Conservation (phyloP, 2,329 filamentous ascomycete species). For the Juglanconis sp. region DNA sequence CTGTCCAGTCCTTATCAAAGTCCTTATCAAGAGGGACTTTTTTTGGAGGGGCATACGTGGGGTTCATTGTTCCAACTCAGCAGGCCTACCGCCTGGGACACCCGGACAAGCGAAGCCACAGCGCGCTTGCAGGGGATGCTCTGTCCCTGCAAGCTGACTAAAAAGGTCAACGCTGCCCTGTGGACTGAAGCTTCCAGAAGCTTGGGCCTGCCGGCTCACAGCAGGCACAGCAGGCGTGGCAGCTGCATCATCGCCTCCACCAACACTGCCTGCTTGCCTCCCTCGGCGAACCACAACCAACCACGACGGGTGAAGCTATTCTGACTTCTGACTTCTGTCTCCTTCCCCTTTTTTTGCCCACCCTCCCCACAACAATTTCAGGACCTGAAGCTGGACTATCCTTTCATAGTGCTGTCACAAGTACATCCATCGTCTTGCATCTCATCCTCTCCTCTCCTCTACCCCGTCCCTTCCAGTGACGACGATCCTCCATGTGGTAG, state of each 20-base stretch:
- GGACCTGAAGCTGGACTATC: too few species aligned
- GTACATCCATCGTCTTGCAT: not conserved
- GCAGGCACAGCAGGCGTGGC: not conserved
- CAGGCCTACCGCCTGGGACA: too few species aligned
- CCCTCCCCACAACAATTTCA: too few species aligned
- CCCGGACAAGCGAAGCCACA: too few species aligned
- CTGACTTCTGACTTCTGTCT: not conserved
- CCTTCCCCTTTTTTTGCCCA: not conserved
- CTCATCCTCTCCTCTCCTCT: not conserved
- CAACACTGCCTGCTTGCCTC: conserved; percentile 1
- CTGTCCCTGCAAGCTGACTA: conserved; percentile 9
- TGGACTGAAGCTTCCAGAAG: conserved; percentile 25
- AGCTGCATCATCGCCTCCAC: not conserved
- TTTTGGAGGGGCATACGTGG: too few species aligned
- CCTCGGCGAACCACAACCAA: not conserved
- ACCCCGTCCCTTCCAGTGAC: not conserved
- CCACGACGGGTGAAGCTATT: not conserved
- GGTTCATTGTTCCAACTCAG: too few species aligned
- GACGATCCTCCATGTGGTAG: conserved; percentile 1
- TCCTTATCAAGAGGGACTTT: too few species aligned
- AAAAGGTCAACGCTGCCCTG: not conserved
- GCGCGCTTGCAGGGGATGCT: too few species aligned
- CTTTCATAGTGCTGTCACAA: too few species aligned
- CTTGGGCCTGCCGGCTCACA: not conserved
- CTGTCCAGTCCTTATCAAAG: not conserved